A percentile compares a stretch with the other conserved stretches of the same genome.
These are phyloP conservation scores for Styphnolobium japonicum DNA, from an alignment of 306 rosid species.

Conservation along the genomic window DNA sequence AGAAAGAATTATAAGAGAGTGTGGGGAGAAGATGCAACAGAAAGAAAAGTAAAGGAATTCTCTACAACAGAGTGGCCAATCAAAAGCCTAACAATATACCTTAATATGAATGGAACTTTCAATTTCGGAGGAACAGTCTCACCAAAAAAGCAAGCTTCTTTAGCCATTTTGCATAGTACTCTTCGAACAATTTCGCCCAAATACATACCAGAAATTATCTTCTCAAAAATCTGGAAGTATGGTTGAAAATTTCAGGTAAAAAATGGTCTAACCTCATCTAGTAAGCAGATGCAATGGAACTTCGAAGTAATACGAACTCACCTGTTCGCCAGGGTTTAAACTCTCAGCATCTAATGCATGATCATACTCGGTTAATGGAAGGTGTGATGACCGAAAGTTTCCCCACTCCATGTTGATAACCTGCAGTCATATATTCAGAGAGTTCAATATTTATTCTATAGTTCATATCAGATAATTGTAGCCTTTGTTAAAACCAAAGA, in stretches of 20 bases:
- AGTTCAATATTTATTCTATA: slow-evolving; percentile 15
- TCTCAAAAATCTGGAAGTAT: slow-evolving; percentile 71
- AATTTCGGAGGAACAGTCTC: slow-evolving; percentile 58
- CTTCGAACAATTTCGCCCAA: slow-evolving; percentile 83
- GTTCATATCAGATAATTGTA: slow-evolving; percentile 14
- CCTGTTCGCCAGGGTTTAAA: slow-evolving; percentile 92
- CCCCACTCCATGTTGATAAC: slow-evolving; percentile 99
- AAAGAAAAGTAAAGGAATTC: neutral
- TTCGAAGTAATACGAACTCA: slow-evolving; percentile 14
- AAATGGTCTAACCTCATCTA: neutral
- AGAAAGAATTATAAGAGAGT: neutral
- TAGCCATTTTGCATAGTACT: slow-evolving; percentile 75
- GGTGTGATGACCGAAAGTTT: slow-evolving; percentile 79
- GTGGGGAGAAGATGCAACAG: neutral
- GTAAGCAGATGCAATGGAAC: neutral
- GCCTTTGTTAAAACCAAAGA: neutral
- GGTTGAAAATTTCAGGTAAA: neutral
- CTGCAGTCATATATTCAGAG: slow-evolving; percentile 30
- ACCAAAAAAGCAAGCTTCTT: slow-evolving; percentile 72
- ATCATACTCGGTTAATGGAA: slow-evolving; percentile 85
- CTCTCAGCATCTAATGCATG: slow-evolving; percentile 69
- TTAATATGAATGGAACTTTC: slow-evolving; percentile 50
- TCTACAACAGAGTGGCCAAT: neutral
- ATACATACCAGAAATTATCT: slow-evolving; percentile 87
- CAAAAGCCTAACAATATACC: slow-evolving; percentile 28